These are phyloP conservation scores for Naganishia vaughanmartiniae DNA, from an alignment of 768 basidiomycete genomes.

Conservation along the genomic window DNA sequence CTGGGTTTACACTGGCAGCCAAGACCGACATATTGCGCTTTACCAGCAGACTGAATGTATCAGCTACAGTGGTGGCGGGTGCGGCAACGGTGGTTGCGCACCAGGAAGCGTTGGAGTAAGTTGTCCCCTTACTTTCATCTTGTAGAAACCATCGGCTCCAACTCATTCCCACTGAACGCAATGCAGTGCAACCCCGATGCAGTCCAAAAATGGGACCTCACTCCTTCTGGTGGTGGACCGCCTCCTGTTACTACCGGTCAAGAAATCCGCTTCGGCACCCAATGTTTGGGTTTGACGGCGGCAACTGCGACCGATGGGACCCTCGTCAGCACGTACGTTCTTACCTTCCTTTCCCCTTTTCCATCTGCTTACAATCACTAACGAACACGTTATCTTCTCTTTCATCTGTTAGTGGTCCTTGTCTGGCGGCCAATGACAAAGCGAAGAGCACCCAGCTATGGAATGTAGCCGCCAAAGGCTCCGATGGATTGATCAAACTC, in stretches of 20 bases:
- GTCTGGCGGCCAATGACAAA: not conserved
- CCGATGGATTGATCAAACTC: slow-evolving; percentile 17
- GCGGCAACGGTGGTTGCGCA: slow-evolving; percentile 12
- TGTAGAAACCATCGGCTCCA: no score
- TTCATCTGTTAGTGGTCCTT: not conserved
- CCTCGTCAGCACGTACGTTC: slow-evolving; percentile 12
- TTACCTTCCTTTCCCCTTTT: not conserved
- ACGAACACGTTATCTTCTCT: no score
- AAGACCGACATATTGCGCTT: slow-evolving; percentile 24
- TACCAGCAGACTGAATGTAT: slow-evolving; percentile 2
- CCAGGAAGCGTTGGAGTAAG: slow-evolving; percentile 9
- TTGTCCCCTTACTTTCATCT: not conserved
- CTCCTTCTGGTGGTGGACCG: not conserved
- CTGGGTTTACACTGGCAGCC: not conserved
- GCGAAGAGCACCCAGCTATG: slow-evolving; percentile 20
- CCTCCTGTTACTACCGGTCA: not conserved
- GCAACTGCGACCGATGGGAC: slow-evolving; percentile 5
- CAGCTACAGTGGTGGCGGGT: slow-evolving; percentile 12
- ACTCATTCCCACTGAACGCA: no score
- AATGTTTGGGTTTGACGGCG: slow-evolving; percentile 1
- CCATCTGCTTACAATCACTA: not conserved
- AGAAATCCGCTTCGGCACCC: not conserved
- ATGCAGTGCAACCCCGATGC: not conserved
- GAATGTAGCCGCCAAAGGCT: slow-evolving; percentile 13
- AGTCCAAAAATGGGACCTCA: slow-evolving; percentile 1